These are phyloP conservation scores for Cerrena zonata DNA, from an alignment of 1,284 basidiomycete species.

Conservation along the genomic window DNA sequence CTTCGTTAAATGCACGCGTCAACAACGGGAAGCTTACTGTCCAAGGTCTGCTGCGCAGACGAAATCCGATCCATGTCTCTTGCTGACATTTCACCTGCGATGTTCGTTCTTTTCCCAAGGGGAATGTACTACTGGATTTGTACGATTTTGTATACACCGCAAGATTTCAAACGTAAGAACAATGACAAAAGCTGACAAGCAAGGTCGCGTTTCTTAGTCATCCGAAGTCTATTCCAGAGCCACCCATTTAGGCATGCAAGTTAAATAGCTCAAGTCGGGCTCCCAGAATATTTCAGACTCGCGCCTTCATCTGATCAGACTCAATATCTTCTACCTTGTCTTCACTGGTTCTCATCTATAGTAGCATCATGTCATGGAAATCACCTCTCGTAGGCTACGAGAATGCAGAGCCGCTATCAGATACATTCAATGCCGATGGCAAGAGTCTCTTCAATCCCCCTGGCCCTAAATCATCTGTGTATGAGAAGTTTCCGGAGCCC, in stretches of 20 bases:
- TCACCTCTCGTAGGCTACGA: constrained; percentile 44
- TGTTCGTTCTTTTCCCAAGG: not conserved
- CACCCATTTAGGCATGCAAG: constrained; percentile 4
- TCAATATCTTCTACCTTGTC: not conserved
- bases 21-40: constrained; percentile 48
- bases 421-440: constrained; percentile 47
- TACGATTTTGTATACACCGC: not conserved
- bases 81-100: constrained; percentile 21
- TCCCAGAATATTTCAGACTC: too few relatives aligned
- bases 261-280: too few relatives aligned
- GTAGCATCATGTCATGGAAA: constrained; percentile 18
- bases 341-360: constrained; percentile 2
- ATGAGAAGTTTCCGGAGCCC: constrained; percentile 49
- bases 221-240: not conserved
- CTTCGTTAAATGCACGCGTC: too few relatives aligned
- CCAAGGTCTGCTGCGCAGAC: constrained; percentile 74
- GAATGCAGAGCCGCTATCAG: constrained; percentile 44
- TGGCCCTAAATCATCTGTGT: constrained; percentile 40
- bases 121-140: not conserved
- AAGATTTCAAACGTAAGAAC: not conserved
- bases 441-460: constrained; percentile 52
- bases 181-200: constrained; percentile 1
- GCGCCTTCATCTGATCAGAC: too few relatives aligned
- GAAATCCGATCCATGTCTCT: constrained; percentile 58
- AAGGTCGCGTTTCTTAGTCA: not conserved